These are phyloP conservation scores for Eimeria acervulina DNA, from an alignment of 169 alveolate genomes.

Conservation along the genomic window DNA sequence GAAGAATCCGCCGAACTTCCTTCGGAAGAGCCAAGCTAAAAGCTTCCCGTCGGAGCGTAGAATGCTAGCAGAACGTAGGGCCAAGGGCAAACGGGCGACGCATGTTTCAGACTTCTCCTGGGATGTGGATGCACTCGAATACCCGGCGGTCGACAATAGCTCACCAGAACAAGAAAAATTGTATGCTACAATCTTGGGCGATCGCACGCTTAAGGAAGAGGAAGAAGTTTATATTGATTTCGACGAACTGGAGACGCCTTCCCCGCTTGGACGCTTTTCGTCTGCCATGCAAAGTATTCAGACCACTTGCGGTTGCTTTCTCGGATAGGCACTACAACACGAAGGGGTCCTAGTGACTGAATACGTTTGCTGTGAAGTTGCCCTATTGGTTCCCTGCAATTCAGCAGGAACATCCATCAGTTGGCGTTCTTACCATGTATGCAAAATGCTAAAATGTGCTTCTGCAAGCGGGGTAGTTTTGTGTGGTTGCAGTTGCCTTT, in stretches of 20 bases:
- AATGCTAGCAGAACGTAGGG: not conserved
- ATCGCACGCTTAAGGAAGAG: slow-evolving; percentile 49
- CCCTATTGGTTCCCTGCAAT: not conserved
- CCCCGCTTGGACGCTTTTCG: slow-evolving; percentile 47
- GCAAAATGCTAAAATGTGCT: not conserved
- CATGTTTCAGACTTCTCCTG: slow-evolving; percentile 15
- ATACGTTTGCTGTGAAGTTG: not conserved
- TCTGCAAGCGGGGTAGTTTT: not conserved
- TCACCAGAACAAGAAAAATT: not conserved
- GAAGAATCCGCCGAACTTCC: slow-evolving; percentile 59
- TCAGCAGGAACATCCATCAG: not conserved
- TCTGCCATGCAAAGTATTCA: slow-evolving; percentile 40
- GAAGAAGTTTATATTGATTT: slow-evolving; percentile 56
- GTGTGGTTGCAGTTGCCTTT: not conserved
- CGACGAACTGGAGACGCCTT: slow-evolving; percentile 61
- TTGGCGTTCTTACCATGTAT: not conserved
- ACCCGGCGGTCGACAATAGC: not conserved
- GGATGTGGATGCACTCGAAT: slow-evolving; percentile 7
- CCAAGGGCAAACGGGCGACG: not conserved
- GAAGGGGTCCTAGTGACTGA: not conserved
- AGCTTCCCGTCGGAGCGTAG: slow-evolving; percentile 68
- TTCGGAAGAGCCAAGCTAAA: slow-evolving; percentile 66
- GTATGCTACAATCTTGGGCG: slow-evolving; percentile 69
- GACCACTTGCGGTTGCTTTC: slow-evolving; percentile 66
- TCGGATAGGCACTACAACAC: not conserved